Evolutionary conservation across 1,284 basidiomycete species (phyloP), one percentile per base, ranked within the genome.

Genomic region (Anthracocystis setariae): DNA sequence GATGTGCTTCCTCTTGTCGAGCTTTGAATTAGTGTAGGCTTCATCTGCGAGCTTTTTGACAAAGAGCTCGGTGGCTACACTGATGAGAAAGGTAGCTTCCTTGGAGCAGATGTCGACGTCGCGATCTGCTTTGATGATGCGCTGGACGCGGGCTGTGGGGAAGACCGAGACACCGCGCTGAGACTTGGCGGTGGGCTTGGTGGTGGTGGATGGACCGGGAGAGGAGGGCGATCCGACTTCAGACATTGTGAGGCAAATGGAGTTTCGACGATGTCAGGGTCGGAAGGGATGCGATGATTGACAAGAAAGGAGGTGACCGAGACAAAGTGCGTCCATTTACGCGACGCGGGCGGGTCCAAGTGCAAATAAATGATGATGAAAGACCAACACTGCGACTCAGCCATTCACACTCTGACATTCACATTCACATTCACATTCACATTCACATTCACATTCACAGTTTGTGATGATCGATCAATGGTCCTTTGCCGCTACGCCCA

Each of bases 91-190:
- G 9, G 68, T 74, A 13, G 77, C 77, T 61, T 79, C 77, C 33
- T 73, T 72, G 27, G 73, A 74, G 70, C 77, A 79, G 29, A 78
- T 78, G 38, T 79, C 77, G 18, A 79, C 71, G 25, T 77, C 73
- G 21, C 57, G 69, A 33, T 79, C 77, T 13, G 77, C 77, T 51
- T 79, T 79, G 70, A 79, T 77, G 55, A 79, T 79, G 37, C 74
- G 67, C 17, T 62, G 33, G 1, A 79, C 69, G 25, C 77, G 64
- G 4, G 77, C 77, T 5, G 57, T 53, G 7, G 77, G 77, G 20
- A 79, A 70, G 29, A 74, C 57, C 0, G 75, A 71, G 1, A 52
- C 59, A 18, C 77, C 77, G 15, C 67, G 57, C 29, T 60, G 49
- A 25, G 45, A 21, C n/a, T 53, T 59, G n/a, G 47, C n/a, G 25